Conservation (phyloP, 2,329 filamentous ascomycete genomes). For the Fusarium tjaetaba region DNA sequence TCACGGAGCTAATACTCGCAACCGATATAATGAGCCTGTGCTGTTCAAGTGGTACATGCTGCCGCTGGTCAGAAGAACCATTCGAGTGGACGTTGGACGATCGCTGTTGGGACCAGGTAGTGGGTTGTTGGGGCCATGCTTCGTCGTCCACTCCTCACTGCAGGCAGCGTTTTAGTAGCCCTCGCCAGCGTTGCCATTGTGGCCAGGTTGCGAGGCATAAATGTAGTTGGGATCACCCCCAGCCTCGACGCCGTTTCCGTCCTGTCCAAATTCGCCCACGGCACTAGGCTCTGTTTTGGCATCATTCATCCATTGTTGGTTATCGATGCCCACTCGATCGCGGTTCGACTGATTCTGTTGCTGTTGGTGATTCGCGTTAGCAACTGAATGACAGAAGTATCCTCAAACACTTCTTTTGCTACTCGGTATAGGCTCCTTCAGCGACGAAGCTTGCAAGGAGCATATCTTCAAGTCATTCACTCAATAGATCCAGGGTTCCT, state of each 20-base stretch:
- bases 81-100: background rate
- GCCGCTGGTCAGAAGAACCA: background rate
- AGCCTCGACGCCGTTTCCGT: constrained; percentile 55
- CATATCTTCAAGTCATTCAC: background rate
- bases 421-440: background rate
- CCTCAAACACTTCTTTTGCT: background rate
- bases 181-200: constrained; percentile 67
- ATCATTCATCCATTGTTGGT: constrained; percentile 48
- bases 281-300: constrained; percentile 47
- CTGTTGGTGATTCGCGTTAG: constrained; percentile 37
- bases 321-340: constrained; percentile 50
- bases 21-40: background rate
- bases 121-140: background rate
- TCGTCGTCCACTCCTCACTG: background rate
- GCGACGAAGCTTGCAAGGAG: background rate
- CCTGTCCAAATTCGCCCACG: constrained; percentile 55
- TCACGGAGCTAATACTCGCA: background rate
- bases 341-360: constrained; percentile 56
- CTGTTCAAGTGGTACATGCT: background rate
- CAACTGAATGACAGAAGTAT: background rate
- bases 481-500: background rate
- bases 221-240: constrained; percentile 58
- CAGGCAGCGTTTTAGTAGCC: constrained; percentile 55
- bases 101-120: background rate
- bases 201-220: constrained; percentile 63